Conservation (phyloP, 768 basidiomycete species). For the Podaxis carcinomalis region DNA sequence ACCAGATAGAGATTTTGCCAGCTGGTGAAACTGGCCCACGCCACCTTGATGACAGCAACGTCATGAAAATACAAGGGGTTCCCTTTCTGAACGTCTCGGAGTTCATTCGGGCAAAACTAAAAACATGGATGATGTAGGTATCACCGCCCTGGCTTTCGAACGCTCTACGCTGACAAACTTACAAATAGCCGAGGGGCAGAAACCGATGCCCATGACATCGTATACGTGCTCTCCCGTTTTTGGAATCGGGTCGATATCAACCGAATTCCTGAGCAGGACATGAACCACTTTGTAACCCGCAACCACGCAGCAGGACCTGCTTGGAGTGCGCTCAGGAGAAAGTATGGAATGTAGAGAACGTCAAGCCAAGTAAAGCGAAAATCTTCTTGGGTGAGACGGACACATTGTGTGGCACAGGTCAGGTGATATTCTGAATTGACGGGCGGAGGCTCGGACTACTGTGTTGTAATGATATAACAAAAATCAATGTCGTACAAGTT, state of each 20-base stretch:
- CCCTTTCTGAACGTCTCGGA: slow-evolving; percentile 85
- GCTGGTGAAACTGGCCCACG: slow-evolving; percentile 82
- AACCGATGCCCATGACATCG: slow-evolving; percentile 74
- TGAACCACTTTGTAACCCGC: slow-evolving; percentile 67
- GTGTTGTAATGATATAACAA: slow-evolving; percentile 9
- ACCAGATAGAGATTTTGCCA: slow-evolving; percentile 76
- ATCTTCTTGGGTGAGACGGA: neutral
- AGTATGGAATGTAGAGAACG: slow-evolving; percentile 53
- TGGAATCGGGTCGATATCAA: slow-evolving; percentile 86
- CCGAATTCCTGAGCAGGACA: slow-evolving; percentile 81
- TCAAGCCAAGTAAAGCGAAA: neutral
- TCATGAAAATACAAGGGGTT: slow-evolving; percentile 63
- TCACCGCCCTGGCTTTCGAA: slow-evolving; percentile 13
- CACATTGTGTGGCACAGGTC: neutral
- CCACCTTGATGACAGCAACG: slow-evolving; percentile 60
- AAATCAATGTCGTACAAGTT: slow-evolving; percentile 6
- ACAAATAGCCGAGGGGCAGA: slow-evolving; percentile 58
- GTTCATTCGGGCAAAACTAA: slow-evolving; percentile 82
- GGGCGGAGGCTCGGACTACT: neutral
- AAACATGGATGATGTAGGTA: slow-evolving; percentile 74
- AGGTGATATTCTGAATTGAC: slow-evolving; percentile 7
- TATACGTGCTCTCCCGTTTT: slow-evolving; percentile 64
- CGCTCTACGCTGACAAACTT: slow-evolving; percentile 14
- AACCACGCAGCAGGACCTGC: slow-evolving; percentile 61
- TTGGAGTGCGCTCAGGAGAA: slow-evolving; percentile 72